A percentile compares a stretch with the other conserved stretches of the same genome.
Evolutionary conservation across 139 green algal species (phyloP).

Genomic region (Nannochloris sp.): DNA sequence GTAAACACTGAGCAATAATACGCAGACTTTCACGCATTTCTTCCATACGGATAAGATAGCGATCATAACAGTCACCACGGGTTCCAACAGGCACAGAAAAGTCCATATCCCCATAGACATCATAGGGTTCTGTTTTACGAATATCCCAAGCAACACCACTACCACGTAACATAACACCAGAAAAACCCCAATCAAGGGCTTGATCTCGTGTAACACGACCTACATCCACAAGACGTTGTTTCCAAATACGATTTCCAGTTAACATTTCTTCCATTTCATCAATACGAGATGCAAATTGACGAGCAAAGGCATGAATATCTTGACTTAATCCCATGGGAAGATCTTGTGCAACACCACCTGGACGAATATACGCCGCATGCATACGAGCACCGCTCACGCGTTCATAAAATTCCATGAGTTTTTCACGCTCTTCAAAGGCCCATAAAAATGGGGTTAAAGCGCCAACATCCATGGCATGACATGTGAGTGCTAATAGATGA

Average conservation of each 20-base stretch:
- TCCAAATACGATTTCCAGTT: conserved; percentile 78
- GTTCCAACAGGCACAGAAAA: conserved; percentile 63
- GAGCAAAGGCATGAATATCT: conserved; percentile 72
- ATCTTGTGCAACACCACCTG: conserved; percentile 54
- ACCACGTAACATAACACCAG: conserved; percentile 62
- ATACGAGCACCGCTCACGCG: conserved; percentile 66
- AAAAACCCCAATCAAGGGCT: conserved; percentile 56
- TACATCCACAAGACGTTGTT: conserved; percentile 77
- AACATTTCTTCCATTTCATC: conserved; percentile 86
- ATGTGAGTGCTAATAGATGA: conserved; percentile 64
- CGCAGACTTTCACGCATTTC: conserved; percentile 72
- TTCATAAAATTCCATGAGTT: conserved; percentile 84
- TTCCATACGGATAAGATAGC: conserved; percentile 59
- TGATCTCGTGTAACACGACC: conserved; percentile 70
- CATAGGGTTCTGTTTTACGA: conserved; percentile 67
- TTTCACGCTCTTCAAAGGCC: conserved; percentile 81
- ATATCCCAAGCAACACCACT: conserved; percentile 78
- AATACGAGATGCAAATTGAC: conserved; percentile 70
- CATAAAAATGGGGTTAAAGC: conserved; percentile 77
- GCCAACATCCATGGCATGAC: conserved; percentile 62
- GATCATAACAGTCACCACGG: conserved; percentile 62
- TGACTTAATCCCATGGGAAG: conserved; percentile 66
- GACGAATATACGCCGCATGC: conserved; percentile 74
- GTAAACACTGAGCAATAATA: conserved; percentile 77
- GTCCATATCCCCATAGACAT: conserved; percentile 69